Conservation (phyloP, 306 rosid species). For the Lathyrus aphaca region DNA sequence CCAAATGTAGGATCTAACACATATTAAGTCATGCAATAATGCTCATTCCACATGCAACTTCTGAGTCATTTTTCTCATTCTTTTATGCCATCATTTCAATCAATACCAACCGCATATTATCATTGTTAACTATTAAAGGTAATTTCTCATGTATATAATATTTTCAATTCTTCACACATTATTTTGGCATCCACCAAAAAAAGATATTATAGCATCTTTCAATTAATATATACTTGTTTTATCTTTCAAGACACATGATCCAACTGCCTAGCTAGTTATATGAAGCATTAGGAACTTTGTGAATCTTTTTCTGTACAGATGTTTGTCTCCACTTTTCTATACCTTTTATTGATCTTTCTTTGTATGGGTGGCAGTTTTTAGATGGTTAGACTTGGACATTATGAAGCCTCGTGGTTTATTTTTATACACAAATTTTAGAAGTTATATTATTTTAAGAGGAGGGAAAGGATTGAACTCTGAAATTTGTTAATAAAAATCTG, state of each 20-base stretch:
- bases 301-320: constrained; percentile 2
- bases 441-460: too few species aligned
- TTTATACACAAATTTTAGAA: too few species aligned
- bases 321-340: constrained; percentile 3
- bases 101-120: constrained; percentile 42
- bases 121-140: constrained; percentile 30
- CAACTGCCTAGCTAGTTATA: constrained; percentile 1
- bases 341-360: neutral
- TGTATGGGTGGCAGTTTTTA: neutral
- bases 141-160: neutral
- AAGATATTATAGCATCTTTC: neutral
- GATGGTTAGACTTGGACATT: neutral
- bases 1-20: constrained; percentile 44
- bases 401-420: too few species aligned
- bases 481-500: too few species aligned
- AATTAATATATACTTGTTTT: neutral
- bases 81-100: constrained; percentile 45
- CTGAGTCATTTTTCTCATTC: constrained; percentile 47
- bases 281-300: neutral
- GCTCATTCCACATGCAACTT: constrained; percentile 49
- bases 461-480: too few species aligned
- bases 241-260: neutral
- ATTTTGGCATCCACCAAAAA: constrained; percentile 11
- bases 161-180: neutral
- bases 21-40: constrained; percentile 53